Percentiles rank a stretch among this genome's conserved stretches.
phyloP scores from a whole-genome alignment of 2,329 filamentous ascomycete species.

The Pseudocercospora ulei region DNA sequence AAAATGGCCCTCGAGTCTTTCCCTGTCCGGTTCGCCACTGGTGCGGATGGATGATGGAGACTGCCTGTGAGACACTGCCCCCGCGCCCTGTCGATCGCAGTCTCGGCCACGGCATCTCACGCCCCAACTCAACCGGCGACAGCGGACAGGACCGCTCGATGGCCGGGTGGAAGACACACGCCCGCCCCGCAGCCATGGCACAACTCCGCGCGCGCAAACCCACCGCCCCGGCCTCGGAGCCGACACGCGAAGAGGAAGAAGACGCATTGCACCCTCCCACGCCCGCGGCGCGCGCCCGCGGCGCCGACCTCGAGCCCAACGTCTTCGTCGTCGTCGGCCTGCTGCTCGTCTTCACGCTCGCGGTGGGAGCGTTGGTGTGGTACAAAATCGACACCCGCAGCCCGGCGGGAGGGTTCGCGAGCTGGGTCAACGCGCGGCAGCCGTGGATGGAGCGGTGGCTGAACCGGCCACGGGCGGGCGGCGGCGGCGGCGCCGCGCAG shows the following conservation, averaged over 20 bases:
- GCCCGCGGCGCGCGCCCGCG: constrained; percentile 2
- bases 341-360: constrained; percentile 15
- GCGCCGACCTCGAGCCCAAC: constrained; percentile 22
- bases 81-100: too few relatives aligned
- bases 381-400: constrained; percentile 25
- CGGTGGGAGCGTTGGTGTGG: constrained; percentile 17
- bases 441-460: constrained; percentile 18
- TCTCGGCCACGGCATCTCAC: too few relatives aligned
- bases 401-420: constrained; percentile 17
- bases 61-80: too few relatives aligned
- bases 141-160: too few relatives aligned
- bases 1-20: too few relatives aligned
- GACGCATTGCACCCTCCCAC: constrained; percentile 16
- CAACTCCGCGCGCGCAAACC: constrained; percentile 19
- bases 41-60: too few relatives aligned
- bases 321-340: constrained; percentile 18
- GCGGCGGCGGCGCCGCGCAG: too few relatives aligned
- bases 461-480: constrained; percentile 10
- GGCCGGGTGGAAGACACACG: background rate
- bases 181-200: constrained; percentile 13
- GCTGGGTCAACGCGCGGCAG: constrained; percentile 20
- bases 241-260: constrained; percentile 13
- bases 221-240: constrained; percentile 10
- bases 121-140: too few relatives aligned
- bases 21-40: too few relatives aligned